phyloP scores from a whole-genome alignment of 768 basidiomycete species.

The Plicaturopsis crispa region DNA sequence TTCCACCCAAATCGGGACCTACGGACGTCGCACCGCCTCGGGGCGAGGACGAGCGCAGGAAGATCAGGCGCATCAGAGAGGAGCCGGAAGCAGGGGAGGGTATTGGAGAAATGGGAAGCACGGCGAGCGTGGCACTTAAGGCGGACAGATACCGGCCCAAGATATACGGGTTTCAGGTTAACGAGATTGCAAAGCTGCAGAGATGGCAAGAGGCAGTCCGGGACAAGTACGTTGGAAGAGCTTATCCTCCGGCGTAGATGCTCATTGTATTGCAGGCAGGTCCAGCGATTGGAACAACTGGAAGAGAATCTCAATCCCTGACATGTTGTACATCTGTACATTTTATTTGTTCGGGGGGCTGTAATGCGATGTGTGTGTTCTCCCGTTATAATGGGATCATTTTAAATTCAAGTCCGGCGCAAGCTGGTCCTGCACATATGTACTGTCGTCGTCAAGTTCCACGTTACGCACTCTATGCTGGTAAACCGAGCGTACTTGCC shows the following conservation, averaged over 20 bases:
- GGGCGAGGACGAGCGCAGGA: slow-evolving; percentile 27
- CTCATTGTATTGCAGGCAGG: not conserved
- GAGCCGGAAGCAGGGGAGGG: slow-evolving; percentile 39
- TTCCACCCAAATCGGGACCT: slow-evolving; percentile 72
- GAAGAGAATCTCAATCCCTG: too few species aligned
- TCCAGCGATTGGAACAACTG: not conserved
- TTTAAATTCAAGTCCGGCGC: too few species aligned
- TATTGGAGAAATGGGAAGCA: slow-evolving; percentile 65
- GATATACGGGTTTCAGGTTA: slow-evolving; percentile 95
- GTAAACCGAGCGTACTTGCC: too few species aligned
- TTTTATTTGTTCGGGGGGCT: too few species aligned
- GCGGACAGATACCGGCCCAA: slow-evolving; percentile 88
- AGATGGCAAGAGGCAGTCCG: slow-evolving; percentile 94
- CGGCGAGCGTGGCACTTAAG: slow-evolving; percentile 77
- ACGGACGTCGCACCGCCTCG: slow-evolving; percentile 17
- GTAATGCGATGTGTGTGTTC: too few species aligned
- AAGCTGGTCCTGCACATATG: too few species aligned
- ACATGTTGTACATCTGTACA: too few species aligned
- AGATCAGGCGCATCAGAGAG: slow-evolving; percentile 46
- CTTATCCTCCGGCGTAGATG: not conserved
- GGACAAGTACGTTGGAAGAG: slow-evolving; percentile 61
- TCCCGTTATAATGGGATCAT: too few species aligned
- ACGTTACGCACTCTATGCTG: too few species aligned
- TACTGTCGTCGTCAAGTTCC: too few species aligned
- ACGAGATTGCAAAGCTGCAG: slow-evolving; percentile 89